Base-by-base conservation (phyloP, 2,329 filamentous ascomycete species). In the Aspergillus glaucus region DNA sequence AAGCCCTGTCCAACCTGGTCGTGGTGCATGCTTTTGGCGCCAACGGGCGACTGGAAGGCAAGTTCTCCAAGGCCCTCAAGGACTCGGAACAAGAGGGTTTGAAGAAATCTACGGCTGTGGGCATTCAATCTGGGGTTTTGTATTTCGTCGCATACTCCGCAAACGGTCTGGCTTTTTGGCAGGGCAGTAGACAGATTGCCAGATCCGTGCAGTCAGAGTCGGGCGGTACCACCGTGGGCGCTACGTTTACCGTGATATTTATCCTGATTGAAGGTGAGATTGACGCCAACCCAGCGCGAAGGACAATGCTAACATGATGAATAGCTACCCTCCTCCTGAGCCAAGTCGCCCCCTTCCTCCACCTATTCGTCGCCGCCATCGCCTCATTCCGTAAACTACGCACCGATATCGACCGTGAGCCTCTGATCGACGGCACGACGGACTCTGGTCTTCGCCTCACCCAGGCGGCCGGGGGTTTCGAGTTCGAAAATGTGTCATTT, bases 141-240 rank as follows among this genome's bases (percentile, higher is more conserved):
- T 86, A 84, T 61, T 86, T 87, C 54, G 79, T 87, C 55, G 80
- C 81, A 3, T 86, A 84, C 55, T 76, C 80, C 1, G 80, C 80
- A 3, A 86, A 86, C 61, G 81, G 79, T 0, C 68, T 87, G n/a
- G 81, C 83, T 0, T 86, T 84, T 61, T 86, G 81, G 81, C 77
- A 85, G 59, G 84, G 84, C 39, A 80, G 79, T 48, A 73, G 70
- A 28, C 75, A 77, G 54, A 77, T 83, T 43, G 73, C 74, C 7
- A 66, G 55, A 26, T 57, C 60, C 3, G 56, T 65, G 6, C 54
- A 55, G 9, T 34, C 45, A 5, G 50, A 48, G 17, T 22, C 22
- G 22, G 46, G 47, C 1, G 62, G 58, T 0, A 51, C 55, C n/a
- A 63, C 66, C 6, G 62, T 69, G 2, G 66, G 66, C 15, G 59